Conservation (phyloP, 768 basidiomycete species). For the Mrakia frigida region DNA sequence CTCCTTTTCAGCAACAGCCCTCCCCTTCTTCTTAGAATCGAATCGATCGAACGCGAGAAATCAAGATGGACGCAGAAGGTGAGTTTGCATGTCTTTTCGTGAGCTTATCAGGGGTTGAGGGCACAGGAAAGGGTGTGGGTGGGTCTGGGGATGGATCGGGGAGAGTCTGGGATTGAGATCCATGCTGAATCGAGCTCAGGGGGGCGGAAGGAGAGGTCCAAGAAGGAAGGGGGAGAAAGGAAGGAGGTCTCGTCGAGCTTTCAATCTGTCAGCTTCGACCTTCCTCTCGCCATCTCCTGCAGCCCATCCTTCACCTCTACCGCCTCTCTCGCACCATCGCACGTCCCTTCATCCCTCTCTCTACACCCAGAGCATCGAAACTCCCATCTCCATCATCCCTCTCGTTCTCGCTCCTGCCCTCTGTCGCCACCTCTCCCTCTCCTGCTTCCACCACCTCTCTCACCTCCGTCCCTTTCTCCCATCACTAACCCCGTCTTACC, state of each 20-base stretch:
- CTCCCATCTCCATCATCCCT: too few species aligned
- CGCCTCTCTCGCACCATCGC: too few species aligned
- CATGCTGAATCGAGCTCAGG: too few species aligned
- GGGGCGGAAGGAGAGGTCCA: background rate
- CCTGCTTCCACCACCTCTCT: background rate
- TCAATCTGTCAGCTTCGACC: constrained; percentile 7
- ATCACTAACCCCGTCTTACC: background rate
- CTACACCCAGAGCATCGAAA: too few species aligned
- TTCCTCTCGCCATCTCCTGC: background rate
- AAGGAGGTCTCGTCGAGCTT: background rate
- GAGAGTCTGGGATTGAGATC: background rate
- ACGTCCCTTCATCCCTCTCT: too few species aligned
- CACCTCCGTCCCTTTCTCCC: background rate
- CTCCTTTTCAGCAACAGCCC: background rate
- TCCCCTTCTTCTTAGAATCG: background rate
- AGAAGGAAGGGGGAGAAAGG: background rate
- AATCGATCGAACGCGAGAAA: background rate
- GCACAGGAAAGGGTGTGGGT: background rate
- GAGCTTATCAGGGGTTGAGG: background rate
- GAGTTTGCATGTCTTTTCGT: background rate
- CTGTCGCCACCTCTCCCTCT: too few species aligned
- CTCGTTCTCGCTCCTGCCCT: too few species aligned
- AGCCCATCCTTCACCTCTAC: background rate
- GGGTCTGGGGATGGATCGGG: background rate
- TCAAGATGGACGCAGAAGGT: background rate